phyloP scores from a whole-genome alignment of 2,329 filamentous ascomycete species.

The Furcasterigmium sp. region DNA sequence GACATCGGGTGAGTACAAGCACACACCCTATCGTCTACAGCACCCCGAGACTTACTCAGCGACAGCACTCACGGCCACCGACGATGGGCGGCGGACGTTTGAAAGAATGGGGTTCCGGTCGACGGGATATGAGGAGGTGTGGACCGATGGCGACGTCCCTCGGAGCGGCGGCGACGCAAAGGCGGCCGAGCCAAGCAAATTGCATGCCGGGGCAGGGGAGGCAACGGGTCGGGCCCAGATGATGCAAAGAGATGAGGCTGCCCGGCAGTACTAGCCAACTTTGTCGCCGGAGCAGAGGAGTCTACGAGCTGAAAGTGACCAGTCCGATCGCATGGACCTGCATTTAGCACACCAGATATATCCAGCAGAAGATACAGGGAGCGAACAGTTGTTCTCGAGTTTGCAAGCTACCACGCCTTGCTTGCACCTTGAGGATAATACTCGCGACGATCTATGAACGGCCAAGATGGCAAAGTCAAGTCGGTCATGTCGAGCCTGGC shows the following conservation, averaged over 20 bases:
- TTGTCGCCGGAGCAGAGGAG: too few relatives aligned
- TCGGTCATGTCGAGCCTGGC: too few relatives aligned
- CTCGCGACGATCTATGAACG: too few relatives aligned
- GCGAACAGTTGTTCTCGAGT: too few relatives aligned
- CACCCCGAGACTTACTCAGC: not conserved
- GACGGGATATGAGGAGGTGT: constrained; percentile 23
- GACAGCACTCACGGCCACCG: constrained; percentile 22
- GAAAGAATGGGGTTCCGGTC: constrained; percentile 17
- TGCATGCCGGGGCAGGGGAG: too few relatives aligned
- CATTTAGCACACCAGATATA: too few relatives aligned
- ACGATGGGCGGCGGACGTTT: constrained; percentile 19
- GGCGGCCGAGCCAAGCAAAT: not conserved
- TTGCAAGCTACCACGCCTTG: too few relatives aligned
- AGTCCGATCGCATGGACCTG: too few relatives aligned
- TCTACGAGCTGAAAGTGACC: too few relatives aligned
- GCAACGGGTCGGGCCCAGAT: not conserved
- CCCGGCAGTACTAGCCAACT: not conserved
- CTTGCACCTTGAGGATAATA: too few relatives aligned
- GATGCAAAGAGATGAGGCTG: not conserved
- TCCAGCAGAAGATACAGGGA: too few relatives aligned
- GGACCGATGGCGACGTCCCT: constrained; percentile 6
- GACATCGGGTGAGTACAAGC: not conserved
- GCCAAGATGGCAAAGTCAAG: too few relatives aligned
- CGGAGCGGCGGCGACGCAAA: not conserved
- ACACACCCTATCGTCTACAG: not conserved